phyloP scores from a whole-genome alignment of 1,139 yeast species.

The Suhomyces terraborum region DNA sequence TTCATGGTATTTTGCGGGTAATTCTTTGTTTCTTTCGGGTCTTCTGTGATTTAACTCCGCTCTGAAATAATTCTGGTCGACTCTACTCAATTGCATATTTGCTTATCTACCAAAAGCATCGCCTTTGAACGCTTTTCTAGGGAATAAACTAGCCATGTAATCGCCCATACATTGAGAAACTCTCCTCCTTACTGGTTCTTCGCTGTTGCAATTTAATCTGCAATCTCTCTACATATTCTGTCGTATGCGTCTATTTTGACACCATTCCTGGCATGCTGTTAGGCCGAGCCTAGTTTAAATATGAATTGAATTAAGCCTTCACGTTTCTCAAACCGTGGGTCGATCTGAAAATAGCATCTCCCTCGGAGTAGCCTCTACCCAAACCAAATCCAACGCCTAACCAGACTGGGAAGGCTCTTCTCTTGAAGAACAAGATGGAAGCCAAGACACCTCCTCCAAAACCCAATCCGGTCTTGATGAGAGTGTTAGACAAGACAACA shows the following conservation, averaged over 20 bases:
- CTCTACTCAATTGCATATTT: too few species aligned
- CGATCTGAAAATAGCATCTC: constrained; percentile 93
- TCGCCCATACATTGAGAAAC: too few species aligned
- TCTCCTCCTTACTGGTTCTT: too few species aligned
- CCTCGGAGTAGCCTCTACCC: constrained; percentile 97
- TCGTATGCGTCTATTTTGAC: constrained; percentile 8
- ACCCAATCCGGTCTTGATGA: constrained; percentile 96
- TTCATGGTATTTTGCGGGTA: too few species aligned
- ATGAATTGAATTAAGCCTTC: constrained; percentile 48
- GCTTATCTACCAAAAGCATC: too few species aligned
- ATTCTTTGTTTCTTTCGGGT: too few species aligned
- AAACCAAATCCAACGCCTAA: constrained; percentile 93
- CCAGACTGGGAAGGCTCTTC: constrained; percentile 98
- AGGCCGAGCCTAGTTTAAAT: constrained; percentile 12
- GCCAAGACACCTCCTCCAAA: constrained; percentile 95
- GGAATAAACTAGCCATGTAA: too few species aligned
- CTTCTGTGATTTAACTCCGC: too few species aligned
- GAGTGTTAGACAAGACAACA: constrained; percentile 88
- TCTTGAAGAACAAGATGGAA: constrained; percentile 85
- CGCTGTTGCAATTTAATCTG: too few species aligned
- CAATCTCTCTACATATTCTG: neutral
- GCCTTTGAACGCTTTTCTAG: too few species aligned
- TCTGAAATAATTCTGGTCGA: too few species aligned
- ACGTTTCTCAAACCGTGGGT: constrained; percentile 71
- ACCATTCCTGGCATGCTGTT: constrained; percentile 10